phyloP scores from a whole-genome alignment of 371 early-diverging fungal species.

The Mortierella sp. region DNA sequence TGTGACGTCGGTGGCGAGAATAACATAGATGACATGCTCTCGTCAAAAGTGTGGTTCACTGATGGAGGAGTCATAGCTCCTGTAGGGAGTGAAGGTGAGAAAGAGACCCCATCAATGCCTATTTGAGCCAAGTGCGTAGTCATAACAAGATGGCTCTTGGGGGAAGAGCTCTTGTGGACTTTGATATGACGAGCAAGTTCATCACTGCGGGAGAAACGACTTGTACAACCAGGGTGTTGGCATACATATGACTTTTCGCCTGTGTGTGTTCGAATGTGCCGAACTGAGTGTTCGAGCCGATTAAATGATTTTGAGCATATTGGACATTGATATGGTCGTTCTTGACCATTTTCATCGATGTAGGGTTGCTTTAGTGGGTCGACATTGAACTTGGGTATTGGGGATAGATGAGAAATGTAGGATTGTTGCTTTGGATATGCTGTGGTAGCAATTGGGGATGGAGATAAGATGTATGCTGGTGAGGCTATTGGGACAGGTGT shows the following conservation, averaged over 20 bases:
- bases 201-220: conserved; percentile 86
- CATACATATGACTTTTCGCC: conserved; percentile 86
- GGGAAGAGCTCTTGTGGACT: conserved; percentile 56
- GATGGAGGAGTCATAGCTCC: not conserved
- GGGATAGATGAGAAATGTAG: not conserved
- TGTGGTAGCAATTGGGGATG: not conserved
- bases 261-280: conserved; percentile 88
- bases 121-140: conserved; percentile 1
- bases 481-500: not conserved
- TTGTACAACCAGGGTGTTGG: conserved; percentile 72
- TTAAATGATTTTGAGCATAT: conserved; percentile 77
- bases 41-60: not conserved
- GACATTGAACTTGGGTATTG: not conserved
- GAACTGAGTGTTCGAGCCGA: conserved; percentile 76
- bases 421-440: not conserved
- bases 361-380: not conserved
- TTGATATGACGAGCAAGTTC: conserved; percentile 81
- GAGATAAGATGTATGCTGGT: not conserved
- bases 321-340: conserved; percentile 76
- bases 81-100: not conserved
- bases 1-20: conserved; percentile 10
- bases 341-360: conserved; percentile 24
- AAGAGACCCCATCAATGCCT: not conserved
- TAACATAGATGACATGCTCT: conserved; percentile 2
- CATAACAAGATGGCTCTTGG: conserved; percentile 17